Evolutionary conservation across 2,329 filamentous ascomycete species (phyloP).

Genomic region (Fusarium equiseti): DNA sequence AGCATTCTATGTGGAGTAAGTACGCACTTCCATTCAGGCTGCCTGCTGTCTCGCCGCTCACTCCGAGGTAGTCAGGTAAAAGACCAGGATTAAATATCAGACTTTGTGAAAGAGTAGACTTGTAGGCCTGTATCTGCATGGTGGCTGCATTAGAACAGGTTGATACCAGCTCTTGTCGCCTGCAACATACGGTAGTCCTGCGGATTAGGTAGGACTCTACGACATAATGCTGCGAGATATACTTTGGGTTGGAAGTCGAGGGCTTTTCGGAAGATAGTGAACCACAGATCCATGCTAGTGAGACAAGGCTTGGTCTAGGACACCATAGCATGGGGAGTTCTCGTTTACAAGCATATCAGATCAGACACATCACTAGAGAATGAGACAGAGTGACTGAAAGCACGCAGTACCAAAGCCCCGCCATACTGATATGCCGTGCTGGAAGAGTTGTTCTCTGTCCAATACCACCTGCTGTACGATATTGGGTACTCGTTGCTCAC

Average conservation of each 20-base stretch:
- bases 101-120: neutral
- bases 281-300: conserved; percentile 2
- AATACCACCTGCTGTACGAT: neutral
- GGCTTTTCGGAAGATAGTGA: conserved; percentile 5
- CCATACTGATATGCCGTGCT: conserved; percentile 14
- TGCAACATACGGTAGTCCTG: neutral
- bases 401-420: conserved; percentile 13
- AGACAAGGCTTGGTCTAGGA: conserved; percentile 15
- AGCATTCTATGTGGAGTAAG: conserved; percentile 35
- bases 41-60: conserved; percentile 12
- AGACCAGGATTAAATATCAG: neutral
- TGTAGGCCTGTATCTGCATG: neutral
- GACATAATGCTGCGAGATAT: neutral
- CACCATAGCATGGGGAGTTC: neutral
- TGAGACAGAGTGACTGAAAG: conserved; percentile 10
- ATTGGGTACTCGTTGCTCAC: neutral
- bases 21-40: conserved; percentile 32
- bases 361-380: neutral
- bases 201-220: neutral
- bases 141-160: neutral
- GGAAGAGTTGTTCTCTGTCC: neutral
- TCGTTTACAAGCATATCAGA: conserved; percentile 37
- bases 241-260: conserved; percentile 6
- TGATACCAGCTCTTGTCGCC: neutral
- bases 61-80: neutral